Conservation (phyloP, 2,329 filamentous ascomycete genomes). For the Sporothrix schenckii region DNA sequence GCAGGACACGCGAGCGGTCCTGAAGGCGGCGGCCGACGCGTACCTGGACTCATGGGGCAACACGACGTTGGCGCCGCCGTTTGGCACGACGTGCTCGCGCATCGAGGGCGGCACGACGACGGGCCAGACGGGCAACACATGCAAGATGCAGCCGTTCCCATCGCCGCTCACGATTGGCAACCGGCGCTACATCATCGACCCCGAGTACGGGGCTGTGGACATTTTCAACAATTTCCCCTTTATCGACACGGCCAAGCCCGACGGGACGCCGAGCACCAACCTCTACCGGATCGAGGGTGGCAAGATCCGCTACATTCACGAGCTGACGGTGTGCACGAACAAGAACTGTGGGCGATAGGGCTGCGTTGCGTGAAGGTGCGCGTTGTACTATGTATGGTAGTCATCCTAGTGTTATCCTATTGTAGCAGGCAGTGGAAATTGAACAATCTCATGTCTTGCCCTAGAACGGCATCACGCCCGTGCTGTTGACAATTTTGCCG, state of each 20-base stretch:
- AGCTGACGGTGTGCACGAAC: constrained; percentile 37
- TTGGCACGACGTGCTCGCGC: constrained; percentile 32
- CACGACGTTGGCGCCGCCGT: constrained; percentile 28
- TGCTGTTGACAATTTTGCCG: constrained; percentile 11
- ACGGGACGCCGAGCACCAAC: constrained; percentile 37
- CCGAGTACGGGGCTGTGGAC: constrained; percentile 35
- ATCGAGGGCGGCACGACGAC: constrained; percentile 35
- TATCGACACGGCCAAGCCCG: constrained; percentile 37
- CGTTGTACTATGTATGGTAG: not conserved
- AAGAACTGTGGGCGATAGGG: constrained; percentile 24
- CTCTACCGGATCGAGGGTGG: constrained; percentile 37
- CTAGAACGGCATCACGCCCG: constrained; percentile 27
- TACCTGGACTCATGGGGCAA: constrained; percentile 35
- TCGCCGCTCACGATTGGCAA: constrained; percentile 32
- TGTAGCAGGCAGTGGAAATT: not conserved
- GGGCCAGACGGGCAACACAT: constrained; percentile 29
- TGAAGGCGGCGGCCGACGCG: constrained; percentile 34
- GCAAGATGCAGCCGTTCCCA: constrained; percentile 33
- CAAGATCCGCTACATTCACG: constrained; percentile 38
- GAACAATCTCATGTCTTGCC: not conserved
- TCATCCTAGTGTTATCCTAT: not conserved
- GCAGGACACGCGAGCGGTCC: constrained; percentile 34
- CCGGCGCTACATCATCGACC: constrained; percentile 36
- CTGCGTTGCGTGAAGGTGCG: not conserved
- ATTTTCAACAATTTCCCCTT: constrained; percentile 37